phyloP scores from a whole-genome alignment of 2,329 filamentous ascomycete species.

The Rosellinia necatrix region DNA sequence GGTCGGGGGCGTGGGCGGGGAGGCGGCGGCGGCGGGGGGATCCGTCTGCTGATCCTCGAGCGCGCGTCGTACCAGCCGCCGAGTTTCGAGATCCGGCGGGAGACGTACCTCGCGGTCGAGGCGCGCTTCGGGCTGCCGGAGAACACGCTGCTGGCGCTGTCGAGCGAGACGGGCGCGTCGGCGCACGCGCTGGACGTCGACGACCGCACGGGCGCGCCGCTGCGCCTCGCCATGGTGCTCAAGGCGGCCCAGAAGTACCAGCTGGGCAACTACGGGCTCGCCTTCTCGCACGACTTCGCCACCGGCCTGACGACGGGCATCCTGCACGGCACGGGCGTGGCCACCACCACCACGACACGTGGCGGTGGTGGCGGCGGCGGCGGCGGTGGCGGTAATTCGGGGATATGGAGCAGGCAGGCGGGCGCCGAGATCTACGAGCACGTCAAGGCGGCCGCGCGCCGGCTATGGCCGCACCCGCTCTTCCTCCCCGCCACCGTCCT shows the following conservation, averaged over 20 bases:
- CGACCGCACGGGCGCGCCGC: neutral
- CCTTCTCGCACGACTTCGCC: conserved; percentile 12
- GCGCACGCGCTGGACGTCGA: conserved; percentile 5
- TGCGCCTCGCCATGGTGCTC: conserved; percentile 6
- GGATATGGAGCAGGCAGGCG: neutral
- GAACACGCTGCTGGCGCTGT: conserved; percentile 4
- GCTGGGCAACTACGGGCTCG: conserved; percentile 15
- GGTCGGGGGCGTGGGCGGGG: too few relatives aligned
- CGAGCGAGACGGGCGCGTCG: conserved; percentile 11
- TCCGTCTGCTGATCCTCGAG: conserved; percentile 6
- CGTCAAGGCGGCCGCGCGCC: conserved; percentile 6
- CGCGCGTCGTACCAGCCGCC: conserved; percentile 8
- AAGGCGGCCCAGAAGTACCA: conserved; percentile 17
- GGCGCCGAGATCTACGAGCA: conserved; percentile 16
- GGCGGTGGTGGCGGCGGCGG: too few relatives aligned
- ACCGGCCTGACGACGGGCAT: conserved; percentile 5
- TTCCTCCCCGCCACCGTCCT: conserved; percentile 5
- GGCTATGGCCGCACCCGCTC: conserved; percentile 6
- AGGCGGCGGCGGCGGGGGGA: neutral
- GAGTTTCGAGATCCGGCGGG: conserved; percentile 6
- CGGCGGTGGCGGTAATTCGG: neutral
- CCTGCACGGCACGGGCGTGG: conserved; percentile 15
- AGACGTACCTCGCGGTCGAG: conserved; percentile 15
- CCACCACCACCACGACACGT: too few relatives aligned
- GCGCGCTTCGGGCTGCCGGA: conserved; percentile 4